Base-by-base conservation (phyloP, 768 basidiomycete genomes). In the Tylopilus cervinicoccineus region DNA sequence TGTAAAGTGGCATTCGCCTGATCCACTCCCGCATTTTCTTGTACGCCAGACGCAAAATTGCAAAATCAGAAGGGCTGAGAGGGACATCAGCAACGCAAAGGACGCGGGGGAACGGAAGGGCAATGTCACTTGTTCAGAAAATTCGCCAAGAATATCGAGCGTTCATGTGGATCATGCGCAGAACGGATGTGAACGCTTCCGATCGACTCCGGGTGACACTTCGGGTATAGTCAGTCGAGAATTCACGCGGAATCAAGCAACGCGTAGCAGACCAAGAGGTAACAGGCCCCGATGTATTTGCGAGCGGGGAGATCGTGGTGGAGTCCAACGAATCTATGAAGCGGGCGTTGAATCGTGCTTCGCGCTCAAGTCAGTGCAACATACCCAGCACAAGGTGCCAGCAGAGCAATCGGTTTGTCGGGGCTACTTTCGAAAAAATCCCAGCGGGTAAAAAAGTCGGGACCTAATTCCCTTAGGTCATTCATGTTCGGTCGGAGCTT, bases 351-450 rank as follows among this genome's bases (percentile, higher is more conserved):
- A 51, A 36, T 28, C 20, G 34, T 32, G 13, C 5, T 24, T 3
- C 17, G 13, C 5, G 13, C 27, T 32, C 17, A 27, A 23, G 7
- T 19, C 19, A 11, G n/a, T 17, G 33, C 23, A 3, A 6, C 24
- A 44, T 56, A 80, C 77, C 68, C 71, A 16, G 75, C 65, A 28
- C 74, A 55, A 0, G 72, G 53, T 0, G 72, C 73, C 12, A 80
- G 57, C 50, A 73, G 67, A 50, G 76, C 55, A 4, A 79, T 75
- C 10, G 81, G 73, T 55, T 83, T 84, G 56, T 84, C 84, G 0
- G 76, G 75, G 2, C 69, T 71, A 23, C 69, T 63, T 22, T 63
- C 73, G 34, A 78, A 84, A 59, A 75, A 78, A 7, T 72, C 63
- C 83, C 81, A 83, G 34, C 72, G 64, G 20, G 66, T 40, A 23